Evolutionary conservation across 169 alveolate genomes (phyloP).

Genomic region (Neospora caninum): DNA sequence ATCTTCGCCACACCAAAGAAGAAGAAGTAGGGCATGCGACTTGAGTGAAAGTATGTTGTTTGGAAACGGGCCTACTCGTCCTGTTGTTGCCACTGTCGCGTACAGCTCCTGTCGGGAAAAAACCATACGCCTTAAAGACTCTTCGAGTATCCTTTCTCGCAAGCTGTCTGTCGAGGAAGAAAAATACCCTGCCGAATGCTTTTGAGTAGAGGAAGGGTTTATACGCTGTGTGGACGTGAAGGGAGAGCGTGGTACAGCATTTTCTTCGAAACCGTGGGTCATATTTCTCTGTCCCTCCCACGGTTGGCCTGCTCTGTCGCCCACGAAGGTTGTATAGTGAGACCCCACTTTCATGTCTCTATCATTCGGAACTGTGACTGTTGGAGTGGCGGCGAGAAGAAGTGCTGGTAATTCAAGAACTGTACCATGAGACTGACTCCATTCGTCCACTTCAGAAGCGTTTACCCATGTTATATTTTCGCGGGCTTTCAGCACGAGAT

Average conservation of each 20-base stretch:
- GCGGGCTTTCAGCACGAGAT: too few relatives aligned
- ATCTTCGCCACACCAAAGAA: neutral
- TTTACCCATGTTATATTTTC: too few relatives aligned
- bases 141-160: neutral
- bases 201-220: too few relatives aligned
- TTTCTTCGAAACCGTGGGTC: too few relatives aligned
- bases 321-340: too few relatives aligned
- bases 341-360: neutral
- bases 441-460: too few relatives aligned
- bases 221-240: too few relatives aligned
- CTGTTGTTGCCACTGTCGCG: neutral
- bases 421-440: neutral
- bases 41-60: neutral
- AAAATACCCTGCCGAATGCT: too few relatives aligned
- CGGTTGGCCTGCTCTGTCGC: too few relatives aligned
- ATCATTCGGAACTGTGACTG: neutral
- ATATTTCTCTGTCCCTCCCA: too few relatives aligned
- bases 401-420: neutral
- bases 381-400: neutral
- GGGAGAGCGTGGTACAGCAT: too few relatives aligned
- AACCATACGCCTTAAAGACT: neutral
- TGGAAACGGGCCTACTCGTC: neutral
- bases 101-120: neutral
- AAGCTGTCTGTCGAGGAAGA: neutral
- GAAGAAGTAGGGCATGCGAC: neutral